Evolutionary conservation across 306 rosid species (phyloP).

Genomic region (Castanea sativa): DNA sequence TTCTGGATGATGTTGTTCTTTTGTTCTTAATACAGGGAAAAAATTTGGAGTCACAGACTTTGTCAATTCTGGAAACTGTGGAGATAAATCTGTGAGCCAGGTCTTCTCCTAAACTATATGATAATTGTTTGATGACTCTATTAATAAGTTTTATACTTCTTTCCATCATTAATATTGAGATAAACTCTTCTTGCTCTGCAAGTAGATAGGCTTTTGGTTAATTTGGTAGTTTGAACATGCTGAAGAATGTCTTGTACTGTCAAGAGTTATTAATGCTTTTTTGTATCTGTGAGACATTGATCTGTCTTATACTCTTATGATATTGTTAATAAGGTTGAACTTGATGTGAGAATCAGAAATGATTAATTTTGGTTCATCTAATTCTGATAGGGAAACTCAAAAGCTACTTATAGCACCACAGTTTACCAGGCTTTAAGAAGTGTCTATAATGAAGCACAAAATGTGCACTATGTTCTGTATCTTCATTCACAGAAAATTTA

Average conservation of each 20-base stretch:
- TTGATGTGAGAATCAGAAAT: background rate
- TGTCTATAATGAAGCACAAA: background rate
- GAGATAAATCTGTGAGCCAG: constrained; percentile 68
- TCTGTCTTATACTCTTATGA: background rate
- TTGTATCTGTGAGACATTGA: background rate
- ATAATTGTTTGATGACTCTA: background rate
- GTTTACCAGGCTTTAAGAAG: background rate
- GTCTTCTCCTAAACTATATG: constrained; percentile 18
- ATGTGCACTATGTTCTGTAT: background rate
- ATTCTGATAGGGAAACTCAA: background rate
- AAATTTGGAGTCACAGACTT: constrained; percentile 77
- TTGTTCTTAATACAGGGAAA: constrained; percentile 43
- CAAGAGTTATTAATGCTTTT: background rate
- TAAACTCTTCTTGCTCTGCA: background rate
- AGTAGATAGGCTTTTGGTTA: background rate
- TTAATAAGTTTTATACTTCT: background rate
- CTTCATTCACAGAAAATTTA: no score
- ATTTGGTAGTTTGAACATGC: background rate
- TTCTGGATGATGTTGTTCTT: background rate
- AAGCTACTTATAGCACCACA: background rate
- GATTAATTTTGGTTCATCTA: background rate
- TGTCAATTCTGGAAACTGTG: constrained; percentile 42
- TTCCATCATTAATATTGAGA: background rate
- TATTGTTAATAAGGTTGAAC: background rate
- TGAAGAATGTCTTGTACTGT: background rate